Evolutionary conservation across 2,329 filamentous ascomycete species (phyloP).

Genomic region (Beauveria sp.): DNA sequence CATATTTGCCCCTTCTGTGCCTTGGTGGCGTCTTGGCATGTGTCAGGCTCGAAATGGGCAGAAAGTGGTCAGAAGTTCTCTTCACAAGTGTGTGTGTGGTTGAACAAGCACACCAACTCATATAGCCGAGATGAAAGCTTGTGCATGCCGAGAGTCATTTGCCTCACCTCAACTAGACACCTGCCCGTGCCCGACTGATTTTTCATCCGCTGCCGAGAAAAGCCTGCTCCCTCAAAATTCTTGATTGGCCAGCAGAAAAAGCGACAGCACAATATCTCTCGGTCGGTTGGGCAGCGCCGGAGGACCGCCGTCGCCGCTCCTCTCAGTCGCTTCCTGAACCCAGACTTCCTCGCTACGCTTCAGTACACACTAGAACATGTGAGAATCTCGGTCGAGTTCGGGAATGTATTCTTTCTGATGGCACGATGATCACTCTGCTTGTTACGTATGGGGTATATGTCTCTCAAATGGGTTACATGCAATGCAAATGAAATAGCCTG

Average conservation of each 20-base stretch:
- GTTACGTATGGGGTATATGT: background rate
- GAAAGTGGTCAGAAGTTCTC: background rate
- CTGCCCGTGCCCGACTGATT: background rate
- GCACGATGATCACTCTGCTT: background rate
- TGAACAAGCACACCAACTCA: background rate
- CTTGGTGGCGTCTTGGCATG: background rate
- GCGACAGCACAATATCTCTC: no score
- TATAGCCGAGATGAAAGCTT: background rate
- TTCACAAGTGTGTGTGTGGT: background rate
- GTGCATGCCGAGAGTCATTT: background rate
- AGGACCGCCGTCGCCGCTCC: no score
- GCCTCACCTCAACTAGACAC: background rate
- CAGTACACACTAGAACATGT: background rate
- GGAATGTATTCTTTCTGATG: background rate
- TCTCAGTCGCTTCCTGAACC: no score
- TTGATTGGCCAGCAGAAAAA: no score
- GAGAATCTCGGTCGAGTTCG: background rate
- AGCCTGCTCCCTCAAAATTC: no score
- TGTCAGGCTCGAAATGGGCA: background rate
- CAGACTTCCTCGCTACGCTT: background rate
- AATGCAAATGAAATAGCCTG: background rate
- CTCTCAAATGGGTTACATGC: background rate
- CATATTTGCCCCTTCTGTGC: background rate
- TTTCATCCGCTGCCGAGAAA: background rate
- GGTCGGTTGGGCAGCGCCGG: no score